Evolutionary conservation across 1,284 basidiomycete species (phyloP), one percentile per base, ranked within the genome.

Genomic region (Phaffia rhodozyma): DNA sequence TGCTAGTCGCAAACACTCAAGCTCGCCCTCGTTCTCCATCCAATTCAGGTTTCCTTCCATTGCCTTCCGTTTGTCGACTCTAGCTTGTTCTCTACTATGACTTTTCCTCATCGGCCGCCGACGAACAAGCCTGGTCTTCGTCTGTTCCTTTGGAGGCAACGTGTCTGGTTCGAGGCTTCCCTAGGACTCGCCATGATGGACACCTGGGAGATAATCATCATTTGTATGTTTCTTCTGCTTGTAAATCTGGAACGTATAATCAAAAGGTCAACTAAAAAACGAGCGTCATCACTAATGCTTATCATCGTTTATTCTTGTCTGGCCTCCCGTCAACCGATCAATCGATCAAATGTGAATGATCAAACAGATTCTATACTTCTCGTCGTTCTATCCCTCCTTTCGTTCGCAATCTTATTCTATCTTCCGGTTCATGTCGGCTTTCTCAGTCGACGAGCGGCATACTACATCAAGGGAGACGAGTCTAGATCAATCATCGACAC

Each of bases 381-480:
- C 62, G 67, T 72, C 55, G 68, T 73, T 62, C 71, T 71, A 48
- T 61, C 69, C 59, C 67, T 76, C n/a, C 73, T 77, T 70, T 75
- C 72, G 71, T 67, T 72, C 67, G 75, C 75, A 27, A 68, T 75
- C 47, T 69, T 73, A 66, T 73, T 69, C 63, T 76, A 76, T 69
- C 71, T 73, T 66, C 76, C 76, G 9, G 61, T 65, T 11, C 75
- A 77, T 67, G 57, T 75, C 57, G 66, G 67, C 29, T 76, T 76
- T 70, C 69, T 77, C 30, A 68, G 71, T 30, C 69, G 71, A 9
- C 71, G 76, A 47, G 74, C 73, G 67, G 69, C 73, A 38, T 77
- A 76, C 69, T 77, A 77, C 66, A 70, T 76, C 7, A 75, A 71
- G 59, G 76, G 73, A 5, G 75, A 76, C 66, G 75, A 77, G 67